Conservation (phyloP, 2,329 filamentous ascomycete species). For the Alternaria angustiovoidea region DNA sequence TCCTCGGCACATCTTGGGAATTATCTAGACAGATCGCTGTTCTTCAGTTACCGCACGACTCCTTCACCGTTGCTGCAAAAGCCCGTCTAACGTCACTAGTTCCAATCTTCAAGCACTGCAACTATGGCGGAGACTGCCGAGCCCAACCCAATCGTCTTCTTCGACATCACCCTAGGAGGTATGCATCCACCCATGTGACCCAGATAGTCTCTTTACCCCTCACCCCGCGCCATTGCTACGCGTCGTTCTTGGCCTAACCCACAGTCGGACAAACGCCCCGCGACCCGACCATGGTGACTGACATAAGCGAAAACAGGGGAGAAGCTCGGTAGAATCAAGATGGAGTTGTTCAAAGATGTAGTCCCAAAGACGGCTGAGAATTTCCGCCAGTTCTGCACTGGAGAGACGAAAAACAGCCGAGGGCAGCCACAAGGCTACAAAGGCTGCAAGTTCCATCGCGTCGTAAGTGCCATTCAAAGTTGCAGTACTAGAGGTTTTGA, state of each 20-base stretch:
- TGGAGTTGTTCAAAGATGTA: slow-evolving; percentile 80
- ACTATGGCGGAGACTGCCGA: slow-evolving; percentile 46
- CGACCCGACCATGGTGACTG: slow-evolving; percentile 20
- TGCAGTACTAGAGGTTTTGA: background rate
- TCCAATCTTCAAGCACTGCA: slow-evolving; percentile 23
- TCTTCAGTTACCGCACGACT: background rate
- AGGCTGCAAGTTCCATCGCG: slow-evolving; percentile 90
- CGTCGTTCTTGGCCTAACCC: slow-evolving; percentile 20
- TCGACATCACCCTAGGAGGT: slow-evolving; percentile 83
- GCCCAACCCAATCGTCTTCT: slow-evolving; percentile 68
- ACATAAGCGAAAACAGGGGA: slow-evolving; percentile 40
- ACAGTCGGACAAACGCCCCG: slow-evolving; percentile 8
- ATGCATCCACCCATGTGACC: slow-evolving; percentile 38
- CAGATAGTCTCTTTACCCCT: slow-evolving; percentile 11
- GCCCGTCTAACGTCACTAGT: slow-evolving; percentile 15
- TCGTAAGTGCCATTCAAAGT: slow-evolving; percentile 66
- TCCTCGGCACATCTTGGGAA: background rate
- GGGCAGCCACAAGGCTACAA: slow-evolving; percentile 93
- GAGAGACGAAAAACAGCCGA: slow-evolving; percentile 80
- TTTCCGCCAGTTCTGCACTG: slow-evolving; percentile 96
- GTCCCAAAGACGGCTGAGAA: slow-evolving; percentile 93
- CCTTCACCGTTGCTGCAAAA: slow-evolving; percentile 13
- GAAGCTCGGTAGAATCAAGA: slow-evolving; percentile 49
- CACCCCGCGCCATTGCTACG: slow-evolving; percentile 22
- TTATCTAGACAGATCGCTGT: background rate